Evolutionary conservation across 2,329 filamentous ascomycete species (phyloP).

Genomic region (Aspergillus novoparasiticus): DNA sequence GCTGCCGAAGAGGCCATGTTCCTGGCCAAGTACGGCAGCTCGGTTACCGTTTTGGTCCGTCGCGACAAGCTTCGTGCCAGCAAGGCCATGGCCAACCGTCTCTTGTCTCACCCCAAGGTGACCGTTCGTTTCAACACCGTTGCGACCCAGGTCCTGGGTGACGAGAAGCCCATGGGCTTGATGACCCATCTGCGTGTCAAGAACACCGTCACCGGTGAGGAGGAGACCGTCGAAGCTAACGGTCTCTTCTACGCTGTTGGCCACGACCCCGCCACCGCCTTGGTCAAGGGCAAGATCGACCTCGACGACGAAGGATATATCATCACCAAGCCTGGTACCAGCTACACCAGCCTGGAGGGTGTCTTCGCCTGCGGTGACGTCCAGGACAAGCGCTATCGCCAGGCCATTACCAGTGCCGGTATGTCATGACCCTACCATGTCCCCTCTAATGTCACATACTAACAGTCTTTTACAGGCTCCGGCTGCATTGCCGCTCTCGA

Average conservation of each 20-base stretch:
- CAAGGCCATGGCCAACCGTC: conserved; percentile 86
- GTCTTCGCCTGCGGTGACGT: conserved; percentile 97
- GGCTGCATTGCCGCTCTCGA: conserved; percentile 96
- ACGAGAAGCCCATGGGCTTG: conserved; percentile 70
- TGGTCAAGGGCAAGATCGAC: conserved; percentile 88
- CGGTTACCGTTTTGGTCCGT: conserved; percentile 91
- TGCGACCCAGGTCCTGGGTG: conserved; percentile 81
- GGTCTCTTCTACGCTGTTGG: conserved; percentile 97
- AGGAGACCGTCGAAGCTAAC: conserved; percentile 84
- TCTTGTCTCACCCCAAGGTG: conserved; percentile 83
- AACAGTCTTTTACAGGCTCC: conserved; percentile 61
- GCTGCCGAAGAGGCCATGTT: conserved; percentile 97
- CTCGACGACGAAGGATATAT: conserved; percentile 92
- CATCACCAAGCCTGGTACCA: conserved; percentile 83
- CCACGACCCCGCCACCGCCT: conserved; percentile 87
- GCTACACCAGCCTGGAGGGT: conserved; percentile 82
- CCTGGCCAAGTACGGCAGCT: conserved; percentile 94
- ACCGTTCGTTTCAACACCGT: conserved; percentile 84
- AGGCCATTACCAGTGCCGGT: conserved; percentile 97
- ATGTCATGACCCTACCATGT: conserved; percentile 42
- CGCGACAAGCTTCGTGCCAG: conserved; percentile 83
- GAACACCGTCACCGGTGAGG: conserved; percentile 72
- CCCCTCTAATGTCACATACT: conserved; percentile 14
- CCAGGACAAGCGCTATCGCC: conserved; percentile 96
- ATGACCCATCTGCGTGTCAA: conserved; percentile 88